phyloP scores from a whole-genome alignment of 2,329 filamentous ascomycete genomes.

The Colletotrichum tabaci region DNA sequence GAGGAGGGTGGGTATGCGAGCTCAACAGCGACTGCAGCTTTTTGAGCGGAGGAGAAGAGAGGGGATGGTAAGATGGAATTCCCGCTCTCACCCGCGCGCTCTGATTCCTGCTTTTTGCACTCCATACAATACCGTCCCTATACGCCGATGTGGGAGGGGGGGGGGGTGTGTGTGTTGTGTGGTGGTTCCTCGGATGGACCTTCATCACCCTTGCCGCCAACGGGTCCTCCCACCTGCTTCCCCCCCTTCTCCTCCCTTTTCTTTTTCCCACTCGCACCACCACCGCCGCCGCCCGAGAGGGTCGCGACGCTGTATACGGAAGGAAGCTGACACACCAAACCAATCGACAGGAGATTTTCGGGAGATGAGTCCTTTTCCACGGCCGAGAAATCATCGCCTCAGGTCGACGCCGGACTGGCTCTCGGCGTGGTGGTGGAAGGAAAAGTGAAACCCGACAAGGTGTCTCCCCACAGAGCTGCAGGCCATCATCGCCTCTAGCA shows the following conservation, averaged over 20 bases:
- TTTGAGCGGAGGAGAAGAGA: constrained; percentile 83
- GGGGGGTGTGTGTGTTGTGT: too few species aligned
- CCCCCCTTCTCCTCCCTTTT: constrained; percentile 3
- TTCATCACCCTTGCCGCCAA: constrained; percentile 17
- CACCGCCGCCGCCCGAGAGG: constrained; percentile 1
- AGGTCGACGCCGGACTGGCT: constrained; percentile 42
- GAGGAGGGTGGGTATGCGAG: constrained; percentile 85
- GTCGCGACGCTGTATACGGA: constrained; percentile 13
- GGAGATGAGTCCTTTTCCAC: constrained; percentile 43
- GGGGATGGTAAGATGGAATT: constrained; percentile 80
- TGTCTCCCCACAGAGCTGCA: constrained; percentile 37
- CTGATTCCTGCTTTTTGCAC: not conserved
- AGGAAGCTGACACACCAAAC: constrained; percentile 32
- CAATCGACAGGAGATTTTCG: constrained; percentile 41
- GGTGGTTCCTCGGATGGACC: constrained; percentile 3
- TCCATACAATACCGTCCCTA: too few species aligned
- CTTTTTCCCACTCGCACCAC: constrained; percentile 17
- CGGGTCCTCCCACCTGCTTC: not conserved
- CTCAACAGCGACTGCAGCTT: constrained; percentile 90
- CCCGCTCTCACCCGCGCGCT: constrained; percentile 22
- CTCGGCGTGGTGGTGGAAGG: constrained; percentile 44
- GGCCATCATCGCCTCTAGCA: constrained; percentile 42
- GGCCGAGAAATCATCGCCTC: constrained; percentile 30
- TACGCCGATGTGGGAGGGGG: constrained; percentile 13
- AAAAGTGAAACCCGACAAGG: constrained; percentile 33